Conservation (phyloP, 2,329 filamentous ascomycete genomes). For the Lasiodiplodia sp. region DNA sequence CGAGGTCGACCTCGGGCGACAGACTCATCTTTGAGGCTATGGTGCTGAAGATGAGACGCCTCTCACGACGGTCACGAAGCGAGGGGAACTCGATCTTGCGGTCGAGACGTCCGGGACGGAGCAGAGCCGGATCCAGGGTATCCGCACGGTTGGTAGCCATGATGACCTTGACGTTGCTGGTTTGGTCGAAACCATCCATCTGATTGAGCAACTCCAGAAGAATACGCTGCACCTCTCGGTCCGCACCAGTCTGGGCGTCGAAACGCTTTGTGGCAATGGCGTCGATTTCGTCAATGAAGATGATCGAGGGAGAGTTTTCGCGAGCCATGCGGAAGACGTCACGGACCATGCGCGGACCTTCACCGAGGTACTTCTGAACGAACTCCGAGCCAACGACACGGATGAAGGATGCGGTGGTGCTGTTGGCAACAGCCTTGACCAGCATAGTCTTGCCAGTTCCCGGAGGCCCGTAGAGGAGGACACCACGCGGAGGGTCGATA, state of each 20-base stretch:
- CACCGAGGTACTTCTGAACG: constrained; percentile 97
- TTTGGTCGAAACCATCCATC: constrained; percentile 99
- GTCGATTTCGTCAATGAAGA: constrained; percentile 99
- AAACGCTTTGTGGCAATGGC: constrained; percentile 99
- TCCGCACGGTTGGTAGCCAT: constrained; percentile 99
- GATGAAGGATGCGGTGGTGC: constrained; percentile 97
- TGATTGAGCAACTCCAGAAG: constrained; percentile 96
- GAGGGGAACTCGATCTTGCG: constrained; percentile 99
- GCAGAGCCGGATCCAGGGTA: constrained; percentile 91
- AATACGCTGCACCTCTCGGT: constrained; percentile 98
- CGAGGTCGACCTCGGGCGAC: constrained; percentile 93
- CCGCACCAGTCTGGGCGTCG: constrained; percentile 96
- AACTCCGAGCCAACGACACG: constrained; percentile 98
- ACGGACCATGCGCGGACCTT: constrained; percentile 97
- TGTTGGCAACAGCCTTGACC: constrained; percentile 98
- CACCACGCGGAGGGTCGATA: constrained; percentile 96
- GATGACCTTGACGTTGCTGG: constrained; percentile 99
- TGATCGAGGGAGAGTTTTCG: constrained; percentile 97
- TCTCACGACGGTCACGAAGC: constrained; percentile 89
- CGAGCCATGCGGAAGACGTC: constrained; percentile 99
- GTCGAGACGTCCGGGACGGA: constrained; percentile 93
- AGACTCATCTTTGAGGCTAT: constrained; percentile 97
- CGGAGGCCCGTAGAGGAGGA: constrained; percentile 93
- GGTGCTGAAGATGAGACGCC: constrained; percentile 95
- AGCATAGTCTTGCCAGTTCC: constrained; percentile 97